Base-by-base conservation (phyloP, 768 basidiomycete genomes). In the Royoungia palumana region DNA sequence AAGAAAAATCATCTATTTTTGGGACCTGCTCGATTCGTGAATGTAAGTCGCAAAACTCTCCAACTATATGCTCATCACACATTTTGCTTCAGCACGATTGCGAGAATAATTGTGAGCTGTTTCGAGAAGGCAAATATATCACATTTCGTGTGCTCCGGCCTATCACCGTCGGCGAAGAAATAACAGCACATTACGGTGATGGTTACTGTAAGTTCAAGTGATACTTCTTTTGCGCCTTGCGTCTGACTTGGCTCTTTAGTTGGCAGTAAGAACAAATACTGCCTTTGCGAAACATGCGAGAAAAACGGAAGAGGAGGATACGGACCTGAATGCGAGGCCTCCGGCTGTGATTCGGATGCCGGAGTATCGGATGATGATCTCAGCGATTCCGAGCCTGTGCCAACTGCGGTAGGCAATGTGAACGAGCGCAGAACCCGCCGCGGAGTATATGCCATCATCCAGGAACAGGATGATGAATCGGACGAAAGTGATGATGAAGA, bases 1-100 rank as follows among this genome's bases (percentile, higher is more conserved):
- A 92, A 92, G 75, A 89, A 89, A 70, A 93, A 90, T 60, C 89
- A 92, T 71, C 75, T 93, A 62, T 92, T 93, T 73, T 73, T 93
- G 64, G 90, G 90, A 10, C 91, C 90, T 43, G 91, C 90, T 70
- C 85, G 90, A 63, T 93, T 93, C 72, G 90, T 93, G 53, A 93
- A 93, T 65, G 90, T 92, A 69, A 77, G 87, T 71, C 35, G 45
- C 55, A 30, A 19, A 38, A 13, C 21, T 38, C 24, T 47, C 6
- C 25, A 36, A 42, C 13, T 25, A 35, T 27, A 16, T 20, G 19
- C 49, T 51, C 19, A 41, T 37, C 42, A 19, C 35, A 25, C 25
- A 41, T 28, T 41, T 43, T 21, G 40, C n/a, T 46, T 55, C 66
- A 91, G 90, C 90, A 93, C 65, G 90, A 93, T 65, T 93, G 90